These are phyloP conservation scores for Microascus cirrosus DNA, from an alignment of 2,329 filamentous ascomycete genomes.

Conservation along the genomic window DNA sequence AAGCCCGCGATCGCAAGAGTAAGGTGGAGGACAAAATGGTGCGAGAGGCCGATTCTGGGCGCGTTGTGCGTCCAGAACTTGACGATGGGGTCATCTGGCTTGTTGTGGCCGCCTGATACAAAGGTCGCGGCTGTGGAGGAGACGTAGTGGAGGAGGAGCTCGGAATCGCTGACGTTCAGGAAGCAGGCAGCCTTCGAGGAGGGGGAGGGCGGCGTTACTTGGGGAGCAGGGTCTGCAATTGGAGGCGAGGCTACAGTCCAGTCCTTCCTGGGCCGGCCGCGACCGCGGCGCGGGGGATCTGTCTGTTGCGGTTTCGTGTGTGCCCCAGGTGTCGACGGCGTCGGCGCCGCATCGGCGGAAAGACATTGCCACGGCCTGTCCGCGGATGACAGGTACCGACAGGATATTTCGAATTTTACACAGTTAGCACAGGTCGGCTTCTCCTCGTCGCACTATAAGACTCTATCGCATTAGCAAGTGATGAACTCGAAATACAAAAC, in stretches of 20 bases:
- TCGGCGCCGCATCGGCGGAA: not conserved
- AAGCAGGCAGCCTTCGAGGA: constrained; percentile 7
- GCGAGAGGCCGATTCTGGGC: constrained; percentile 14
- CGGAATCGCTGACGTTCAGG: constrained; percentile 15
- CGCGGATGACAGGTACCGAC: not conserved
- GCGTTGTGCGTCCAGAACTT: constrained; percentile 17
- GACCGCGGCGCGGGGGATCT: constrained; percentile 13
- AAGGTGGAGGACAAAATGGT: constrained; percentile 18
- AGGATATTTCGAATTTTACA: constrained; percentile 13
- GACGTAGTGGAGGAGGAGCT: constrained; percentile 17
- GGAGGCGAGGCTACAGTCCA: constrained; percentile 10
- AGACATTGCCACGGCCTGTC: not conserved
- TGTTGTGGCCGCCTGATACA: constrained; percentile 7
- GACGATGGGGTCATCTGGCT: constrained; percentile 8
- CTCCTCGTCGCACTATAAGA: constrained; percentile 18
- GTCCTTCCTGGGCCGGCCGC: constrained; percentile 18
- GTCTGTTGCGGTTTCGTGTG: not conserved
- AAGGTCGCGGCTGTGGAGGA: constrained; percentile 13
- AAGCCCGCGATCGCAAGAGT: constrained; percentile 15
- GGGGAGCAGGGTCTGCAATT: not conserved
- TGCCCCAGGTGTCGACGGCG: not conserved
- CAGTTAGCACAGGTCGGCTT: constrained; percentile 19
- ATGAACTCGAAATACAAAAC: not conserved
- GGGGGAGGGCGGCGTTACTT: not conserved
- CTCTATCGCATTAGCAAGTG: not conserved